Percentiles rank a stretch among this genome's conserved stretches.
phyloP scores from a whole-genome alignment of 345 rosid species.

The Eucalyptus paniculata region DNA sequence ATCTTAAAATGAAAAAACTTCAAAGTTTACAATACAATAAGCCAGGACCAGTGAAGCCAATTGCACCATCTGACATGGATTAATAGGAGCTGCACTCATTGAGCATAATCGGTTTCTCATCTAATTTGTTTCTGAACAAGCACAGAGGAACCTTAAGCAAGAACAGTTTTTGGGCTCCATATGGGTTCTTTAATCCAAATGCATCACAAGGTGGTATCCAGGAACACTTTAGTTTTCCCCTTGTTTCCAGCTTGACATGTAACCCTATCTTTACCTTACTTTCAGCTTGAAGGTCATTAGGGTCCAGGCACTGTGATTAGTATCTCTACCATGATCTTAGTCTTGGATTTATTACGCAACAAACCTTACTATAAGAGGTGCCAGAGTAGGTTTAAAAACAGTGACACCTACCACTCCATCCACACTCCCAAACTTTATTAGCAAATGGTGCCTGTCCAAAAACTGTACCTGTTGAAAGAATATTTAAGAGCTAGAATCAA shows the following conservation, averaged over 20 bases:
- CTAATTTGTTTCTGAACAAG: not conserved
- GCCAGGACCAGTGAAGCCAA: not conserved
- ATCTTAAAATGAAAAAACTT: not conserved
- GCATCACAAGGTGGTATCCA: not conserved
- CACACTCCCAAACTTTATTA: constrained; percentile 86
- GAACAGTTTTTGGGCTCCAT: not conserved
- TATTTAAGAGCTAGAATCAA: not conserved
- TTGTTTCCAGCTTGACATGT: not conserved
- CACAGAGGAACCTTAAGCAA: not conserved
- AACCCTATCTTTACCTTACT: not conserved
- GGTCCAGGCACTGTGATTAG: not conserved
- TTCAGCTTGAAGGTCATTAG: not conserved
- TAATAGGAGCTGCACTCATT: not conserved
- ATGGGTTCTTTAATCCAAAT: not conserved
- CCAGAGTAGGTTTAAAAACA: not conserved
- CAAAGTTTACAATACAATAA: not conserved
- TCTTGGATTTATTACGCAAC: not conserved
- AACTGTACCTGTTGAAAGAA: constrained; percentile 63
- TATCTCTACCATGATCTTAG: not conserved
- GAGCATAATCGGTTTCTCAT: not conserved
- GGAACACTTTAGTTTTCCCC: not conserved
- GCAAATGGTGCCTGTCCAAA: constrained; percentile 88
- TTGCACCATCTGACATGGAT: not conserved
- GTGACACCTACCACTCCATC: constrained; percentile 77
- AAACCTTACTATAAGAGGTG: not conserved